phyloP scores from a whole-genome alignment of 306 rosid species.

The Rubus idaeus region DNA sequence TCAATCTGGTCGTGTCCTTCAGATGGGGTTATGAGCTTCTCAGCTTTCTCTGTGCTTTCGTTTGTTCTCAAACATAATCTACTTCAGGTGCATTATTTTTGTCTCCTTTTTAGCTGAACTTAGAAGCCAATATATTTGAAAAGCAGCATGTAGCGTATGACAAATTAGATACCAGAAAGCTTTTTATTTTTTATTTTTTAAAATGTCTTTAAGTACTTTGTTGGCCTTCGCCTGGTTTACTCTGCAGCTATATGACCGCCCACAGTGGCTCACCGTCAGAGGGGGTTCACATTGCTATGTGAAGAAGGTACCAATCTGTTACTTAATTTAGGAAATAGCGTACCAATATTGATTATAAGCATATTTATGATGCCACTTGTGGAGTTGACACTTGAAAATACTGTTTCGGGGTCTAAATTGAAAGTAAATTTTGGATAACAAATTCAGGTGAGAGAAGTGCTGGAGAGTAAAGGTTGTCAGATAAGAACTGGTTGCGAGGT shows the following conservation, averaged over 20 bases:
- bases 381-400: background rate
- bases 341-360: too few relatives aligned
- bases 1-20: conserved; percentile 68
- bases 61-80: conserved; percentile 74
- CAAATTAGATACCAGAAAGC: background rate
- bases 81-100: conserved; percentile 55
- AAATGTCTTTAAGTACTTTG: background rate
- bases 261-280: conserved; percentile 84
- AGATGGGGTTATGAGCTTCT: conserved; percentile 73
- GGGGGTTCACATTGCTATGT: conserved; percentile 70
- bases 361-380: background rate
- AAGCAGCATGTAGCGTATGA: background rate
- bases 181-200: background rate
- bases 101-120: background rate
- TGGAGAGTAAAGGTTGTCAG: conserved; percentile 55
- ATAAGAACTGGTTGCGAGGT: conserved; percentile 57
- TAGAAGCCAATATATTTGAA: background rate
- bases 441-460: conserved; percentile 62
- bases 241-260: conserved; percentile 69
- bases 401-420: background rate
- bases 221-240: conserved; percentile 9
- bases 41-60: conserved; percentile 79
- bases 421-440: conserved; percentile 7
- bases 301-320: conserved; percentile 41
- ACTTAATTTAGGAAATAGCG: background rate